Conservation (phyloP, 768 basidiomycete species). For the Suillus bovinus region DNA sequence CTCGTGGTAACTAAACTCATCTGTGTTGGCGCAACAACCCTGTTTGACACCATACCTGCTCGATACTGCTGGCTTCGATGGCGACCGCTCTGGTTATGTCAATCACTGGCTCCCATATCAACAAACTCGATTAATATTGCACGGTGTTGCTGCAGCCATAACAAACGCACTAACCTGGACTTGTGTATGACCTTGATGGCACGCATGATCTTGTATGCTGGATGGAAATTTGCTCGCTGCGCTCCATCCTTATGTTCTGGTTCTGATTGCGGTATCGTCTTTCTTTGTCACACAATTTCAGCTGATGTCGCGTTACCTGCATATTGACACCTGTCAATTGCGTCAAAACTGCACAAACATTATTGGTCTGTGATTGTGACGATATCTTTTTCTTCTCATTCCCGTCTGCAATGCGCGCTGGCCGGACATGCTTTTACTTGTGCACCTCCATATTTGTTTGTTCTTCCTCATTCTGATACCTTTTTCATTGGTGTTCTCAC, state of each 20-base stretch:
- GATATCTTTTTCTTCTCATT: background rate
- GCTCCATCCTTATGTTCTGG: background rate
- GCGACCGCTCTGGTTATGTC: background rate
- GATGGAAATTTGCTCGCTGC: background rate
- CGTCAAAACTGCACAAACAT: background rate
- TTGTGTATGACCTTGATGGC: background rate
- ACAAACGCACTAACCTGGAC: background rate
- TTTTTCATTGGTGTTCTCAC: background rate
- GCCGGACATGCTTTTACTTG: background rate
- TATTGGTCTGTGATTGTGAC: background rate
- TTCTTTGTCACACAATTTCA: conserved; percentile 2
- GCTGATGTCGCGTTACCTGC: background rate
- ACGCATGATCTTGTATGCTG: background rate
- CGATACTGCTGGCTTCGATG: background rate
- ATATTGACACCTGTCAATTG: background rate
- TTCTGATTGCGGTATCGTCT: background rate
- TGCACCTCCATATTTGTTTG: background rate
- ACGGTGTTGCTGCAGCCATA: background rate
- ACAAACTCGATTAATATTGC: background rate
- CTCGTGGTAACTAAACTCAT: background rate
- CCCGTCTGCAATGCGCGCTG: background rate
- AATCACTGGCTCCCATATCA: background rate
- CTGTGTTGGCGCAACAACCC: background rate
- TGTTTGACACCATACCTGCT: background rate
- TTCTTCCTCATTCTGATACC: background rate